Percentiles rank a stretch among this genome's conserved stretches.
Conservation (phyloP, 2,329 filamentous ascomycete species). For the Waltergamsia citrina region DNA sequence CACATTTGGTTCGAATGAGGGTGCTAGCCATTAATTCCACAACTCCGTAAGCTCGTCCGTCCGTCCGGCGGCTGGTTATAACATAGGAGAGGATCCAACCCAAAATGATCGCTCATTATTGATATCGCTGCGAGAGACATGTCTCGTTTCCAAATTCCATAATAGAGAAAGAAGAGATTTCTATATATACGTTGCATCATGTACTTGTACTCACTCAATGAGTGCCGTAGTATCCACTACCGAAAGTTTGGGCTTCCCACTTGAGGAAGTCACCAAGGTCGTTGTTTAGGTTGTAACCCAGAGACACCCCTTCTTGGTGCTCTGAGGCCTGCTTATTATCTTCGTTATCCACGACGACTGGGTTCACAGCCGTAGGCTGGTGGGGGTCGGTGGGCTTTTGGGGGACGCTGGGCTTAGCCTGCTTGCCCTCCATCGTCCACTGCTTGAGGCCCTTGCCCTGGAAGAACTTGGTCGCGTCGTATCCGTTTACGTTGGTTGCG, state of each 20-base stretch:
- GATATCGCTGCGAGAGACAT: too few relatives aligned
- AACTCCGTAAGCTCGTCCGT: too few relatives aligned
- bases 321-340: neutral
- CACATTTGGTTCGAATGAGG: too few relatives aligned
- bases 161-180: neutral
- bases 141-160: too few relatives aligned
- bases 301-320: constrained; percentile 27
- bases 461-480: constrained; percentile 22
- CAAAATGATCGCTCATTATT: too few relatives aligned
- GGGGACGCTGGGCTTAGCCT: constrained; percentile 15
- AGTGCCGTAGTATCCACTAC: constrained; percentile 1
- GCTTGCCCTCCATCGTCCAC: constrained; percentile 25
- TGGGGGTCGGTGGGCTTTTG: constrained; percentile 17
- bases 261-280: constrained; percentile 49
- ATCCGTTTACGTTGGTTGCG: constrained; percentile 4
- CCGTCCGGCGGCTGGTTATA: too few relatives aligned
- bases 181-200: too few relatives aligned
- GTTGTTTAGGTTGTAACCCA: constrained; percentile 52
- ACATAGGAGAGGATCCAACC: too few relatives aligned
- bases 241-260: constrained; percentile 41
- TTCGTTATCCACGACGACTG: constrained; percentile 1
- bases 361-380: neutral
- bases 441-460: constrained; percentile 18
- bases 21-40: too few relatives aligned
- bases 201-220: too few relatives aligned